Evolutionary conservation across 2,329 filamentous ascomycete species (phyloP), one percentile per base, ranked within the genome.

Genomic region (Sodiomyces alkalinus): DNA sequence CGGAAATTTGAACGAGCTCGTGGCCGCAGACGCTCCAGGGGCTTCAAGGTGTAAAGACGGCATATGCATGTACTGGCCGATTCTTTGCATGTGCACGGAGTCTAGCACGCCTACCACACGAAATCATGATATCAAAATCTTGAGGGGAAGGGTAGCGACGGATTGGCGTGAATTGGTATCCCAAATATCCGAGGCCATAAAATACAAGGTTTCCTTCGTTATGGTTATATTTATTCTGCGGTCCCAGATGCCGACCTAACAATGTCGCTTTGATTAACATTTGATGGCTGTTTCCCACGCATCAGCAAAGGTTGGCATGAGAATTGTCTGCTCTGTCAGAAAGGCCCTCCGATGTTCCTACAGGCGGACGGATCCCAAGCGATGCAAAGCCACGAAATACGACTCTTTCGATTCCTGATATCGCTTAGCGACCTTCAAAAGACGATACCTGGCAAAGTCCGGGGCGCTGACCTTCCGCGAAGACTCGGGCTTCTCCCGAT

Each of bases 1-100:
- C 80, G 90, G 67, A 98, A 98, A 74, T 98, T 98, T 72, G 92
- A 98, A 79, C 74, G 76, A 54, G 90, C 86, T 54, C 86, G 90
- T 90, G 92, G 90, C 64, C 86, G 90, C 67, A 92, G 90, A 79
- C 73, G 85, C 60, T 96, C 86, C 52, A 76, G 81, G 55, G 90
- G 92, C 74, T 98, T 98, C 86, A 98, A 98, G 85, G 90, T 98
- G 59, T 98, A 93, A 82, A 58, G 60, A 43, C 40, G 36, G 40
- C 32, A 35, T 25, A 10, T 12, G 7, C 16, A 11, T n/a, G 20
- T 18, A 23, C 14, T 9, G 27, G 20, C 12, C 16, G 15, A 21
- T 15, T 4, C 15, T 20, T 8, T 15, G 19, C 17, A 19, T 27
- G 18, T 27, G 26, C 26, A 20, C 18, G 12, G 17, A 15, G 15